These are phyloP conservation scores for Fusarium algeriense DNA, from an alignment of 2,329 filamentous ascomycete genomes.

Conservation along the genomic window DNA sequence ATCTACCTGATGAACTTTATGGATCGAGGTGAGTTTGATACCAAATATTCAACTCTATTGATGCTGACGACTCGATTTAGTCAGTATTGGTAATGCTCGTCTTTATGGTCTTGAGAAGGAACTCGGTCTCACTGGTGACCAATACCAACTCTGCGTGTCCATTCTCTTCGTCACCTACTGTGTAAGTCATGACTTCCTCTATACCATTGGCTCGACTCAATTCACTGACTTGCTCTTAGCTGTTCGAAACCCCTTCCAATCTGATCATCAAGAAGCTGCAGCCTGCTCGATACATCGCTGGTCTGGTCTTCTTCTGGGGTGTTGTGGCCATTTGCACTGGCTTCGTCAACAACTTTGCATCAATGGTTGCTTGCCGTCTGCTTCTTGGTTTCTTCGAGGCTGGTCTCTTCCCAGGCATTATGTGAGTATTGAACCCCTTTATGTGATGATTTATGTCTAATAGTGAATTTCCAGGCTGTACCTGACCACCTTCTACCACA, in stretches of 20 bases:
- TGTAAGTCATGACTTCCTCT: slow-evolving; percentile 47
- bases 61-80: slow-evolving; percentile 52
- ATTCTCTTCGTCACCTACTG: slow-evolving; percentile 55
- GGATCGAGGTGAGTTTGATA: slow-evolving; percentile 47
- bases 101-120: slow-evolving; percentile 64
- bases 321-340: slow-evolving; percentile 58
- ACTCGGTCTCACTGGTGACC: slow-evolving; percentile 64
- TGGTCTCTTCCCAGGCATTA: slow-evolving; percentile 64
- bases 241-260: slow-evolving; percentile 57
- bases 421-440: slow-evolving; percentile 30
- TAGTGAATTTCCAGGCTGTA: slow-evolving; percentile 50
- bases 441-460: background rate
- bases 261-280: slow-evolving; percentile 54
- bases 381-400: slow-evolving; percentile 57
- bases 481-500: slow-evolving; percentile 74
- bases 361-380: slow-evolving; percentile 59
- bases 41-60: rapidly evolving
- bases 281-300: slow-evolving; percentile 62
- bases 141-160: slow-evolving; percentile 69
- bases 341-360: slow-evolving; percentile 59
- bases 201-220: rapidly evolving
- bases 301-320: slow-evolving; percentile 61
- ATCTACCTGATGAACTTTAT: slow-evolving; percentile 54
- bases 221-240: slow-evolving; percentile 22
- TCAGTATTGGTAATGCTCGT: slow-evolving; percentile 76